Base-by-base conservation (phyloP, 345 rosid genomes). In the Sisymbrium irio region DNA sequence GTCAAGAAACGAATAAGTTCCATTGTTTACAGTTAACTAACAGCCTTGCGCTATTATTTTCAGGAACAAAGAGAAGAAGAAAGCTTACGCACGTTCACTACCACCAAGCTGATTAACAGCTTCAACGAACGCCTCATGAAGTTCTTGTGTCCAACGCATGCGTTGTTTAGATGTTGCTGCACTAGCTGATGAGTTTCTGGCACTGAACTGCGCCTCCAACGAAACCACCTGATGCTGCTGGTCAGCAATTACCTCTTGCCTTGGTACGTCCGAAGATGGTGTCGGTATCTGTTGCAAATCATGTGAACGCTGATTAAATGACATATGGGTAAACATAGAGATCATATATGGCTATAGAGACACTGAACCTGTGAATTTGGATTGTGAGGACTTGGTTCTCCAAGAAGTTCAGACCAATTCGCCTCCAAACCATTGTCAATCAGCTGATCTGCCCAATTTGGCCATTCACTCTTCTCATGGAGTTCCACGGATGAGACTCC, bases 71-170 rank as follows among this genome's bases (percentile, higher is more conserved):
- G 35, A 67, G 35, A 63, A 55, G 62, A 37, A 47, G 62, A 62
- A 59, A 20, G 67, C 70, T 25, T 44, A 89, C 97, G 12, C 73
- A 93, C 97, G 83, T 75, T 94, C 98, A 77, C 96, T 75, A 46
- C 98, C 98, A 67, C 97, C 98, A 46, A 94, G 93, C 62, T 83
- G 83, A 60, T 87, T 87, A 71, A 94, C 95, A 84, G 97, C 97
- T 72, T 94, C 98, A 44, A 94, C 88, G 51, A 94, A 94, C 39
- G 95, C 82, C 75, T 91, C 98, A 28, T 94, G 98, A 85, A 91
- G 95, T 78, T 94, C 98, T 3, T 90, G 96, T 9, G 97, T 93
- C 98, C 98, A 93, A 1, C 96, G 89, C 93, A 93, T 90, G 45
- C 98, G 86, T 12, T 89, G 66, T 85, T 86, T 93, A 53, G 85